These are phyloP conservation scores for Dichotomopilus funicola DNA, from an alignment of 2,329 filamentous ascomycete species.

Conservation along the genomic window DNA sequence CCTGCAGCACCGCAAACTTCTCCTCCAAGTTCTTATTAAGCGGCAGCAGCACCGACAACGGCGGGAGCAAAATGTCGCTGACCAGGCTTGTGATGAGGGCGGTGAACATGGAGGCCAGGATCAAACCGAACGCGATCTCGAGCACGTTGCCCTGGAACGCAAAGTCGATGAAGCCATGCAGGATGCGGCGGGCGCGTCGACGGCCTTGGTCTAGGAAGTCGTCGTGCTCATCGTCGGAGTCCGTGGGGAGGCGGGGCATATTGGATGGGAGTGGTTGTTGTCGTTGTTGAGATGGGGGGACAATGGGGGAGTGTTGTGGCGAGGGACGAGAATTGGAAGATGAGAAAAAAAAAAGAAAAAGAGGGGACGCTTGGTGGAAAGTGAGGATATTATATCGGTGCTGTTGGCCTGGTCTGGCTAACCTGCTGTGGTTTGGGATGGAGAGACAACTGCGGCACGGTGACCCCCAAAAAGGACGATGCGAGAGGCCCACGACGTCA, in stretches of 20 bases:
- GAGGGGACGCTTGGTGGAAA: no score
- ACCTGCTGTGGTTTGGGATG: no score
- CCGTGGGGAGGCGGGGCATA: slow-evolving; percentile 19
- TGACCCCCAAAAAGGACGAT: no score
- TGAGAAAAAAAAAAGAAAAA: no score
- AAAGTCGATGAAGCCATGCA: slow-evolving; percentile 64
- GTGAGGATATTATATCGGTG: no score
- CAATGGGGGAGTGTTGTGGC: no score
- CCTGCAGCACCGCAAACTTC: slow-evolving; percentile 61
- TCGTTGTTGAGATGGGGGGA: neutral
- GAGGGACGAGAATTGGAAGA: no score
- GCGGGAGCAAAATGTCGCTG: slow-evolving; percentile 61
- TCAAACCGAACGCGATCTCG: slow-evolving; percentile 68
- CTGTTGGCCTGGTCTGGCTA: no score
- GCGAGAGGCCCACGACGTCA: no score
- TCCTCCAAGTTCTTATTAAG: slow-evolving; percentile 66
- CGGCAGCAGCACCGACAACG: slow-evolving; percentile 62
- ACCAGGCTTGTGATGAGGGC: slow-evolving; percentile 66
- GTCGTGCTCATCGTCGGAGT: slow-evolving; percentile 36
- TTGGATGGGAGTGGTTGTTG: neutral
- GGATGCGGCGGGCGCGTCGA: slow-evolving; percentile 44
- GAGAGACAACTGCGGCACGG: no score
- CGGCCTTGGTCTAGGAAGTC: slow-evolving; percentile 43
- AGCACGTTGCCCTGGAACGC: slow-evolving; percentile 69
- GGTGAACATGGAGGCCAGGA: slow-evolving; percentile 66